A percentile compares a stretch with the other conserved stretches of the same genome.
Evolutionary conservation across 257 asterid species (phyloP).

Genomic region (Nemophila menziesii): DNA sequence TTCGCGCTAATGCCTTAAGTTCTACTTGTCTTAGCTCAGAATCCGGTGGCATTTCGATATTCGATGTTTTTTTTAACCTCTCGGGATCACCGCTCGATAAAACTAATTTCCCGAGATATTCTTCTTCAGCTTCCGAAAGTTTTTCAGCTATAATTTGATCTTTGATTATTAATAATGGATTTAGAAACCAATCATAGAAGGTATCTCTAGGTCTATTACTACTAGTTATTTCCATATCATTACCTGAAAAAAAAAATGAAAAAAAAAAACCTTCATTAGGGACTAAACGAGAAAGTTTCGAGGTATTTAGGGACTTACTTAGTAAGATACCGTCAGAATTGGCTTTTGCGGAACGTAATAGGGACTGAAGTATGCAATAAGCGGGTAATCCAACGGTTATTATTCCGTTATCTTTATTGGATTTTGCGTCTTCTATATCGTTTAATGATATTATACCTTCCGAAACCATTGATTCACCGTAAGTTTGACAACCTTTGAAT

Average conservation of each 20-base stretch:
- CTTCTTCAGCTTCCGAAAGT: constrained; percentile 69
- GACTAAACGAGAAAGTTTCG: not conserved
- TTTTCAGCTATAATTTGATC: constrained; percentile 76
- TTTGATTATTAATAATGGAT: constrained; percentile 75
- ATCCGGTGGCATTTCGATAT: constrained; percentile 36
- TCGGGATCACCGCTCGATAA: constrained; percentile 46
- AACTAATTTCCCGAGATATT: constrained; percentile 59
- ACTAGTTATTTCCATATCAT: constrained; percentile 53
- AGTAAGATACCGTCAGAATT: constrained; percentile 50
- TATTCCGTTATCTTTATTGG: constrained; percentile 34
- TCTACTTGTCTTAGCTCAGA: constrained; percentile 73
- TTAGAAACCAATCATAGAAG: constrained; percentile 81
- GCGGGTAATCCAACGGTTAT: constrained; percentile 77
- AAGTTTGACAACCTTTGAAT: constrained; percentile 49
- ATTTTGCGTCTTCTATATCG: constrained; percentile 76
- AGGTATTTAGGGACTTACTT: constrained; percentile 27
- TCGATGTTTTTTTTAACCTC: constrained; percentile 45
- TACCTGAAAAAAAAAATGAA: constrained; percentile 15
- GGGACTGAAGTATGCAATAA: constrained; percentile 61
- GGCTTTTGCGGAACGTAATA: constrained; percentile 62
- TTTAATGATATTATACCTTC: constrained; percentile 51
- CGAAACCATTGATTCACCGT: constrained; percentile 53
- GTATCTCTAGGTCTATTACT: constrained; percentile 76
- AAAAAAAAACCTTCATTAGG: not conserved
- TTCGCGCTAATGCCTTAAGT: constrained; percentile 76